Percentiles rank a stretch among this genome's conserved stretches.
Evolutionary conservation across 495 filamentous ascomycete genomes (phyloP).

Genomic region (Penicillium cataractarum): DNA sequence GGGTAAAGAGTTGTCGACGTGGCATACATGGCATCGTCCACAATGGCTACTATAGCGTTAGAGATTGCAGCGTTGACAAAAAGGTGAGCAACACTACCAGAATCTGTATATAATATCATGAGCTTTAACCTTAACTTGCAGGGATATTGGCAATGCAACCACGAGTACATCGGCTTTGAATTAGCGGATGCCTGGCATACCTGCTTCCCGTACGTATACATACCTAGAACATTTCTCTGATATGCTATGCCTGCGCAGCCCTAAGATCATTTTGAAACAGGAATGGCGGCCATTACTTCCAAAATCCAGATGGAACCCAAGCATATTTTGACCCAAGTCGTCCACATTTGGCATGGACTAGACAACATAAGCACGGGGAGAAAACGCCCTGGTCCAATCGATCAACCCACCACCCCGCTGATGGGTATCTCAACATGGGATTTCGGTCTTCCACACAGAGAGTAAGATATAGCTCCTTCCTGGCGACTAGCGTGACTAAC

Average conservation of each 20-base stretch:
- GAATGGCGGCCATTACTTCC: not conserved
- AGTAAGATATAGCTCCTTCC: not conserved
- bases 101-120: not conserved
- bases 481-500: not conserved
- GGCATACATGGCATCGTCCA: not conserved
- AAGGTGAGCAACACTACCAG: not conserved
- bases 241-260: not conserved
- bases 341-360: not conserved
- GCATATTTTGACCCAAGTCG: not conserved
- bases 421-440: not conserved
- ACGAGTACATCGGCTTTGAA: not conserved
- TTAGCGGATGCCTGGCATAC: not conserved
- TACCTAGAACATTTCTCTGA: not conserved
- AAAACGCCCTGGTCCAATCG: not conserved
- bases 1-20: not conserved
- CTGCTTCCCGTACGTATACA: not conserved
- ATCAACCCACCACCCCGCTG: conserved; percentile 1
- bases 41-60: not conserved
- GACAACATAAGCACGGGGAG: not conserved
- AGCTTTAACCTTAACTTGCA: not conserved
- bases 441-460: not conserved
- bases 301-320: not conserved
- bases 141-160: not conserved
- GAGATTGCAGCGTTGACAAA: not conserved
- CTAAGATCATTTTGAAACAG: not conserved